phyloP scores from a whole-genome alignment of 192 early-diverging fungal genomes.

The Coemansia sp. region DNA sequence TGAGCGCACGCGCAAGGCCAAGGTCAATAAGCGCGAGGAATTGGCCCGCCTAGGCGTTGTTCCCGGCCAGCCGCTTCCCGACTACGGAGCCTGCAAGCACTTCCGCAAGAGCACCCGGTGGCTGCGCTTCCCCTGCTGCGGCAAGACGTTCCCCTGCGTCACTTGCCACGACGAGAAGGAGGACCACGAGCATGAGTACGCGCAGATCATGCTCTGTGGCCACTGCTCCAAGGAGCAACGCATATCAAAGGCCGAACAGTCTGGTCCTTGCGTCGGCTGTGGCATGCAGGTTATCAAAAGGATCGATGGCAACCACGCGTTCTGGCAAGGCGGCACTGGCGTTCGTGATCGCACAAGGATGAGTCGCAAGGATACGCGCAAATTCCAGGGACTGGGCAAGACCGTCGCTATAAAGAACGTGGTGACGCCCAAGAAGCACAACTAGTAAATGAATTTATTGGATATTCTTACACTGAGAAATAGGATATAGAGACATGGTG shows the following conservation, averaged over 20 bases:
- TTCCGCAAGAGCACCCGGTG: slow-evolving; percentile 85
- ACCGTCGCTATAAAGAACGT: slow-evolving; percentile 53
- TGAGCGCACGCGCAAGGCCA: slow-evolving; percentile 52
- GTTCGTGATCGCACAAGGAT: slow-evolving; percentile 69
- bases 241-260: slow-evolving; percentile 50
- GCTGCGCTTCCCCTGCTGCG: slow-evolving; percentile 93
- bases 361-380: slow-evolving; percentile 71
- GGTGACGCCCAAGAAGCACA: slow-evolving; percentile 24
- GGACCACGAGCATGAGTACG: slow-evolving; percentile 66
- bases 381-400: slow-evolving; percentile 62
- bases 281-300: slow-evolving; percentile 61
- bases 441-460: neutral
- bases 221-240: slow-evolving; percentile 78
- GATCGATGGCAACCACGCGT: slow-evolving; percentile 57
- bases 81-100: slow-evolving; percentile 80
- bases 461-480: neutral
- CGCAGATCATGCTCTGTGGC: slow-evolving; percentile 82
- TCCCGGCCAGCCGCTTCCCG: slow-evolving; percentile 70
- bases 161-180: slow-evolving; percentile 79
- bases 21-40: slow-evolving; percentile 52
- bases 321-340: slow-evolving; percentile 92
- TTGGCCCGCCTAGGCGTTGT: slow-evolving; percentile 61
- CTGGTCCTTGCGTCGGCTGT: slow-evolving; percentile 57
- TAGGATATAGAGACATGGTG: neutral
- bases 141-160: slow-evolving; percentile 79